These are phyloP conservation scores for Ilyonectria sp. DNA, from an alignment of 2,329 filamentous ascomycete genomes.

Conservation along the genomic window DNA sequence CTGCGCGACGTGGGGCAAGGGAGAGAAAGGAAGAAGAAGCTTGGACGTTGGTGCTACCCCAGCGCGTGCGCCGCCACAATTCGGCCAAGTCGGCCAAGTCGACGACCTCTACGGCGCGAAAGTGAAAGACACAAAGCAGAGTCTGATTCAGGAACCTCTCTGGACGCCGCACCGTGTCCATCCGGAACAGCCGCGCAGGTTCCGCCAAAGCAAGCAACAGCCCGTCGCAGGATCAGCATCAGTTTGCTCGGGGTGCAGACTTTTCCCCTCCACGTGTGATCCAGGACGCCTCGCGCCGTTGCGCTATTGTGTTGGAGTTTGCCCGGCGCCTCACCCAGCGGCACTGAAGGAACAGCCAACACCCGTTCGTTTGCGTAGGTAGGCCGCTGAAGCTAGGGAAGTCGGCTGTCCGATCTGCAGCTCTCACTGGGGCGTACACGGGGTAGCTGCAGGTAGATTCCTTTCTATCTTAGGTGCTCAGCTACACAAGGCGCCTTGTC, in stretches of 20 bases:
- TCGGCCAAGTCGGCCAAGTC: neutral
- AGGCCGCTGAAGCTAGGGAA: neutral
- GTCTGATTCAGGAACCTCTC: neutral
- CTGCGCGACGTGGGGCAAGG: conserved; percentile 42
- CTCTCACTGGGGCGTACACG: neutral
- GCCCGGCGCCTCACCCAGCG: neutral
- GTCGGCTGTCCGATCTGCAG: neutral
- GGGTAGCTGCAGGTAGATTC: neutral
- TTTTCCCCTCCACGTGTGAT: neutral
- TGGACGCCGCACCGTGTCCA: conserved; percentile 37
- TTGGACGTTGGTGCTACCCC: conserved; percentile 43
- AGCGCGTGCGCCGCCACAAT: conserved; percentile 22
- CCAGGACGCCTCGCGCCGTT: neutral
- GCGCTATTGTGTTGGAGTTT: neutral
- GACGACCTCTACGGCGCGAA: neutral
- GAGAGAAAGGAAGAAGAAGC: conserved; percentile 37
- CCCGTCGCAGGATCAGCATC: neutral
- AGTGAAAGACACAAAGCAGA: neutral
- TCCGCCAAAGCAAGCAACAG: conserved; percentile 7
- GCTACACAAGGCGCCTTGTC: neutral
- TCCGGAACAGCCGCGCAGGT: conserved; percentile 12
- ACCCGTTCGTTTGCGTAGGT: neutral
- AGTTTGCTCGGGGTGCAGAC: neutral
- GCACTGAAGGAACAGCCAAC: neutral
- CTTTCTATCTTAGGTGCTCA: neutral